These are phyloP conservation scores for Ehretia macrophylla DNA, from an alignment of 257 asterid species.

Conservation along the genomic window DNA sequence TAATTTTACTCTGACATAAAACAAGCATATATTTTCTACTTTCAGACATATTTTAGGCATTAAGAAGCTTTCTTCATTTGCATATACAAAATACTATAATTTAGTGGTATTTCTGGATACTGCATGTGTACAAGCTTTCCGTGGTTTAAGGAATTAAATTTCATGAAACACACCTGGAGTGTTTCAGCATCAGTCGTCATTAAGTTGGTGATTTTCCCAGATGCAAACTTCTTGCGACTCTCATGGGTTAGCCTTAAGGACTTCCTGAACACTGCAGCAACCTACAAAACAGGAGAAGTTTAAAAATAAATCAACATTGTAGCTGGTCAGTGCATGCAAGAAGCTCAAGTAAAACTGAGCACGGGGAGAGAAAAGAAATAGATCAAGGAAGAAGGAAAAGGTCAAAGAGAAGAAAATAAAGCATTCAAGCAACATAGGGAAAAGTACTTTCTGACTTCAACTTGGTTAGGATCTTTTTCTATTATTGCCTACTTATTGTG, in stretches of 20 bases:
- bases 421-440: too few species aligned
- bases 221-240: conserved; percentile 80
- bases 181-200: conserved; percentile 96
- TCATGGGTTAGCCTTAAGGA: conserved; percentile 86
- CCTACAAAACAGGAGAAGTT: conserved; percentile 27
- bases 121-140: too few species aligned
- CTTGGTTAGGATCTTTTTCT: too few species aligned
- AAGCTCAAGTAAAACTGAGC: too few species aligned
- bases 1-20: too few species aligned
- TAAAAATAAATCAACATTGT: too few species aligned
- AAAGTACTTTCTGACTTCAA: too few species aligned
- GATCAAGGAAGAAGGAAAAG: not conserved
- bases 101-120: too few species aligned
- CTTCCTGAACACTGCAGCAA: conserved; percentile 91
- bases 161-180: conserved; percentile 60
- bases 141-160: not conserved
- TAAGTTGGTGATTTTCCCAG: conserved; percentile 89
- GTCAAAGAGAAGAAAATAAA: too few species aligned
- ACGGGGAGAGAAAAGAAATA: not conserved
- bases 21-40: too few species aligned
- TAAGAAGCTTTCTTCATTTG: not conserved
- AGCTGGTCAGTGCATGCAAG: too few species aligned
- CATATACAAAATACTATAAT: not conserved
- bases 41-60: not conserved
- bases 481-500: too few species aligned